These are phyloP conservation scores for Hyparrhenia diplandra DNA, from an alignment of 176 grass and related monocot genomes.

Conservation along the genomic window DNA sequence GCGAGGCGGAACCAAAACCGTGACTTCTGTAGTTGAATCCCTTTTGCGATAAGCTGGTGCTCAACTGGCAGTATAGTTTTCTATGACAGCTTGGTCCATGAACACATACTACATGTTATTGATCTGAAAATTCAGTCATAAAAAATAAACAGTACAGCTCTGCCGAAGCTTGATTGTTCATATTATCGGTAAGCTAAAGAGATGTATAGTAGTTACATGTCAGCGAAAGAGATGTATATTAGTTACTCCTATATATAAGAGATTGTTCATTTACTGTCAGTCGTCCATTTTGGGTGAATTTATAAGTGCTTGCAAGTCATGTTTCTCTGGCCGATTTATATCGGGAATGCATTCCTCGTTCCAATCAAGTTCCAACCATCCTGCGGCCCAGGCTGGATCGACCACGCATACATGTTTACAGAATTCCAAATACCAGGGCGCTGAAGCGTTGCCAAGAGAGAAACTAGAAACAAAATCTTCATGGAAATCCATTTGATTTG, in stretches of 20 bases:
- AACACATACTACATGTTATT: background rate
- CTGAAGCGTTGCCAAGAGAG: no score
- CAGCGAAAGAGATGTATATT: background rate
- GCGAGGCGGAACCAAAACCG: slow-evolving; percentile 39
- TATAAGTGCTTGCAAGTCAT: no score
- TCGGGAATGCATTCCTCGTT: no score
- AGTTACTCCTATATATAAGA: no score
- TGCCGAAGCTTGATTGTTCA: background rate
- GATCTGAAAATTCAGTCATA: background rate
- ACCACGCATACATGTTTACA: no score
- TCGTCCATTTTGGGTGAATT: background rate
- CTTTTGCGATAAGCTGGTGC: slow-evolving; percentile 18
- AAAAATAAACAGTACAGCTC: background rate
- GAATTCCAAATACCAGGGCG: no score
- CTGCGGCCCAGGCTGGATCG: no score
- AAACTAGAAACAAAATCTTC: no score
- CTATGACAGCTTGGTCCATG: background rate
- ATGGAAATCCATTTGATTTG: no score
- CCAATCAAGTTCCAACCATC: no score
- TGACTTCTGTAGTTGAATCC: slow-evolving; percentile 56
- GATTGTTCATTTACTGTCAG: background rate
- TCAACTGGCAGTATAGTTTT: background rate
- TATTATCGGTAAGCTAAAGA: background rate
- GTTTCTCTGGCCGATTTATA: no score
- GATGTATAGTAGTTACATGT: background rate